Evolutionary conservation across 192 early-diverging fungal species (phyloP), one percentile per base, ranked within the genome.

Genomic region (Mortierella alpina): DNA sequence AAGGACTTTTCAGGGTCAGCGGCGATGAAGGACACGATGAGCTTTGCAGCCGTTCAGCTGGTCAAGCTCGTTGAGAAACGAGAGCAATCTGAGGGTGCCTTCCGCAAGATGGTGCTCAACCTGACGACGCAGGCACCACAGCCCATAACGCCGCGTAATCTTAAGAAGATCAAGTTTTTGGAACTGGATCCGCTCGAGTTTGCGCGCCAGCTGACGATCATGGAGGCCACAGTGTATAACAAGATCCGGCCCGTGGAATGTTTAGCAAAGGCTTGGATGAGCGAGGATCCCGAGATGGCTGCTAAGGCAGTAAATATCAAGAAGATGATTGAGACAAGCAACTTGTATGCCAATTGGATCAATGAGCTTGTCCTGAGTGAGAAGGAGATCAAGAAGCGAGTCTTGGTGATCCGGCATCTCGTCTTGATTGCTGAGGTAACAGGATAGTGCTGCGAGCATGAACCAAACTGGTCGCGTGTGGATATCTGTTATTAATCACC

Each of bases 131-230:
- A 90, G 8, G 85, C 90, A 44, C 95, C 96, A 6, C 82, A 88
- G 12, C 91, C 97, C 7, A 93, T 96, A 42, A 73, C 95, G 56
- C 95, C 96, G 7, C 88, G 90, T 70, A 92, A 91, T 66, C 83
- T 96, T 60, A 87, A 91, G 56, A 87, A 89, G 55, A 83, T 98
- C 75, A 88, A 87, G 64, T 90, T 98, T 50, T 78, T 96, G 70
- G 96, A 98, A 53, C 74, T 98, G 39, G 93, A 97, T 67, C 92
- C 96, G 11, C 83, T 94, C 39, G 97, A 98, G 83, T 86, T 97
- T n/a, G 97, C 97, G 1, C 90, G 97, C n/a, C 97, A 98, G 86
- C 86, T 98, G 67, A 98, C 97, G 5, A 86, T 98, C 47, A 91
- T 95, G 89, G 95, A 96, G 77, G 91, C 87, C 12, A 84, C 86